A percentile compares a stretch with the other conserved stretches of the same genome.
Evolutionary conservation across 2,329 filamentous ascomycete species (phyloP).

Genomic region (Calonectria fujianensis): DNA sequence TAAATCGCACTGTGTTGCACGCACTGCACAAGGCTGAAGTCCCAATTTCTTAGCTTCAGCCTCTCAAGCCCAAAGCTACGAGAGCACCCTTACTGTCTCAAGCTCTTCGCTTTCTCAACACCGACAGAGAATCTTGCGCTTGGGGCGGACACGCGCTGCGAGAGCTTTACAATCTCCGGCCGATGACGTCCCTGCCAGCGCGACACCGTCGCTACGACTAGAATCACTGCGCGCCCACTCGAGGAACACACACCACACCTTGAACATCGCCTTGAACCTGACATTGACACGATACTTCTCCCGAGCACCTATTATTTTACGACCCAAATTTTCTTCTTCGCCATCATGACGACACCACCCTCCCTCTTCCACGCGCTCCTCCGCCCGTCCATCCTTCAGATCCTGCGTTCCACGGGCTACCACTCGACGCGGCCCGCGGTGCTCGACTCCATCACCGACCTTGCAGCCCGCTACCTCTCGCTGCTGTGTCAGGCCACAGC

Average conservation of each 20-base stretch:
- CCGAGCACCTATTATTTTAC: background rate
- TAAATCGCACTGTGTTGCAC: slow-evolving; percentile 15
- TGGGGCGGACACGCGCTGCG: slow-evolving; percentile 57
- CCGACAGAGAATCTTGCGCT: slow-evolving; percentile 38
- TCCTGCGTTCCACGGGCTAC: slow-evolving; percentile 93
- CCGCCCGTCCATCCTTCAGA: slow-evolving; percentile 90
- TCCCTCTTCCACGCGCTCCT: slow-evolving; percentile 84
- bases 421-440: slow-evolving; percentile 88
- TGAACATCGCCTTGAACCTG: slow-evolving; percentile 7
- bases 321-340: background rate
- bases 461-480: slow-evolving; percentile 87
- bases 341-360: slow-evolving; percentile 67
- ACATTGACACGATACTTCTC: background rate
- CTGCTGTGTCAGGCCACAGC: slow-evolving; percentile 84
- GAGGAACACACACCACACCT: slow-evolving; percentile 13
- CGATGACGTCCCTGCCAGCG: slow-evolving; percentile 57
- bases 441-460: slow-evolving; percentile 90
- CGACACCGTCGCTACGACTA: slow-evolving; percentile 55
- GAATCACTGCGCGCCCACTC: slow-evolving; percentile 29
- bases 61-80: slow-evolving; percentile 15
- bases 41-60: slow-evolving; percentile 11
- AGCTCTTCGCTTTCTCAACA: slow-evolving; percentile 10
- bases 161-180: slow-evolving; percentile 47
- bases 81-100: slow-evolving; percentile 11
- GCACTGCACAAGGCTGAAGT: slow-evolving; percentile 24